Evolutionary conservation across 306 rosid species (phyloP).

Genomic region (Inga laurina): DNA sequence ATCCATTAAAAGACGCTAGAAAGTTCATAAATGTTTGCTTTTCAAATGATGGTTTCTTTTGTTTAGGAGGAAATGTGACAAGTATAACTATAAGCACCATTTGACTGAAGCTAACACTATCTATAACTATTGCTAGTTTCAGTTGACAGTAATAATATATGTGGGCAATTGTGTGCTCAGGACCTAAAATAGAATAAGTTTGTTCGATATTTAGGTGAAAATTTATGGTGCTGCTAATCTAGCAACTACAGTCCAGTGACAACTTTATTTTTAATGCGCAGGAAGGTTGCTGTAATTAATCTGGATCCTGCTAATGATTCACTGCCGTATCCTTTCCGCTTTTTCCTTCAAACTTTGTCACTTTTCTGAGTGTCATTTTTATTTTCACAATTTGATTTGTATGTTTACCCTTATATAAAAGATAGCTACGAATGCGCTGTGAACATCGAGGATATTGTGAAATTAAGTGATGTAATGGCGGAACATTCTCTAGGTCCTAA

Average conservation of each 20-base stretch:
- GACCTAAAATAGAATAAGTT: neutral
- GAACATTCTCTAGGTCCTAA: conserved; percentile 94
- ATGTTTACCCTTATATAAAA: conserved; percentile 39
- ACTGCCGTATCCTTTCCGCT: conserved; percentile 76
- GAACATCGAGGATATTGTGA: conserved; percentile 81
- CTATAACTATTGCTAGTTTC: neutral
- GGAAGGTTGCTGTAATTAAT: conserved; percentile 91
- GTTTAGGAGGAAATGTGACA: neutral
- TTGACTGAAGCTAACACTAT: neutral
- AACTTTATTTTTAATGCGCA: conserved; percentile 38
- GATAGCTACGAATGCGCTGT: conserved; percentile 82
- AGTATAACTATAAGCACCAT: neutral
- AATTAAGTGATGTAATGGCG: conserved; percentile 78
- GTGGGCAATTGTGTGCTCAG: neutral
- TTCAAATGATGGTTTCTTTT: neutral
- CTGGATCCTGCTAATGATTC: conserved; percentile 94
- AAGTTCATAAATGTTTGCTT: neutral
- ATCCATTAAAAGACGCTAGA: neutral
- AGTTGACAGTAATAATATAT: neutral
- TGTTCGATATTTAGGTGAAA: neutral
- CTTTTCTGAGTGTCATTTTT: conserved; percentile 5
- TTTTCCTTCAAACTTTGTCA: conserved; percentile 10
- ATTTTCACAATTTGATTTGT: conserved; percentile 14
- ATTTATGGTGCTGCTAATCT: conserved; percentile 16
- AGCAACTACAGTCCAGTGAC: neutral